phyloP scores from a whole-genome alignment of 176 grass and related monocot species.

The Oryza coarctata region DNA sequence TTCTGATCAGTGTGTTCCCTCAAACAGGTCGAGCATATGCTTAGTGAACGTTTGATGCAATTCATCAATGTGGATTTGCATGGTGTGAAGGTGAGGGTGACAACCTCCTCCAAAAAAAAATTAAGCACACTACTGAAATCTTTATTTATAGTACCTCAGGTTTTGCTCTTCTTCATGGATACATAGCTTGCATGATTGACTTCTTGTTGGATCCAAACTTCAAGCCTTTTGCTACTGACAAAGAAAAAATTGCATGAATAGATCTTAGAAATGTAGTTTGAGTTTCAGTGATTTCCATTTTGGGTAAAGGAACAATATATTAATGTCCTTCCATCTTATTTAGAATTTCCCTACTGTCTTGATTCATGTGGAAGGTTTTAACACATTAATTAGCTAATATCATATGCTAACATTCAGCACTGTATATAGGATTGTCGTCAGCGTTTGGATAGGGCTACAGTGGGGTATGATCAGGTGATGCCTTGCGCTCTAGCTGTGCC shows the following conservation, averaged over 20 bases:
- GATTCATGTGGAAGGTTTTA: slow-evolving; percentile 19
- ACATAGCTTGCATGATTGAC: background rate
- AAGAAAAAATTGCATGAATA: slow-evolving; percentile 3
- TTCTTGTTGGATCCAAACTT: background rate
- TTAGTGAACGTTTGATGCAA: slow-evolving; percentile 79
- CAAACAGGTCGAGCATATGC: slow-evolving; percentile 93
- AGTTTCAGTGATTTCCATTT: background rate
- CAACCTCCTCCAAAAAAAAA: background rate
- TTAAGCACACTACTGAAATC: background rate
- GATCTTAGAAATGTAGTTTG: background rate
- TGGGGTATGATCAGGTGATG: slow-evolving; percentile 89
- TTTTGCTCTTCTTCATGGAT: slow-evolving; percentile 2
- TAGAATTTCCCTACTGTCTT: slow-evolving; percentile 10
- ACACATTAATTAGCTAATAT: slow-evolving; percentile 35
- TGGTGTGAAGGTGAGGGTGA: slow-evolving; percentile 63
- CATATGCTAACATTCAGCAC: background rate
- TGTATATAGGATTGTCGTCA: slow-evolving; percentile 72
- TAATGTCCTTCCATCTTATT: background rate
- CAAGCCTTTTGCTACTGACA: background rate
- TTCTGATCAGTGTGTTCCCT: slow-evolving; percentile 23
- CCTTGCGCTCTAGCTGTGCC: slow-evolving; percentile 21
- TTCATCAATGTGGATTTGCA: slow-evolving; percentile 74
- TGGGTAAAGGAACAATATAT: background rate
- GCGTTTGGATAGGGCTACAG: slow-evolving; percentile 89
- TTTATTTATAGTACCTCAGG: background rate